Conservation (phyloP, 441 rosid genomes). For the Mallotus repandus region DNA sequence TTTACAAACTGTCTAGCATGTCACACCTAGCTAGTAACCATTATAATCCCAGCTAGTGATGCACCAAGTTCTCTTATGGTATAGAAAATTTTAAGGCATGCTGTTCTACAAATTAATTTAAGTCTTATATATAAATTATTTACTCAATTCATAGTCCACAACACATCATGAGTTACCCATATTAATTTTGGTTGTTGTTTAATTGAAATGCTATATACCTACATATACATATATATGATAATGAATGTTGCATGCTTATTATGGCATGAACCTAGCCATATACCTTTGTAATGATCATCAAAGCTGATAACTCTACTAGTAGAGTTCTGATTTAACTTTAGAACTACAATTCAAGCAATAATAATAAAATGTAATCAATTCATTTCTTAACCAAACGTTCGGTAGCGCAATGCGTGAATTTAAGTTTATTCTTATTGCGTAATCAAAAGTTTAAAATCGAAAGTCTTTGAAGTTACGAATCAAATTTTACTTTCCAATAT, state of each 20-base stretch:
- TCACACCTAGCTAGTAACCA: constrained; percentile 4
- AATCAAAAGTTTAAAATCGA: constrained; percentile 31
- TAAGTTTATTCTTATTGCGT: constrained; percentile 25
- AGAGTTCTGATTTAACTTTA: constrained; percentile 3
- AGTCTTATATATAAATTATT: not conserved
- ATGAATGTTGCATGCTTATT: not conserved
- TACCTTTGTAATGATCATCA: constrained; percentile 13
- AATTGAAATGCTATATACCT: not conserved
- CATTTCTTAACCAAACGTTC: constrained; percentile 22
- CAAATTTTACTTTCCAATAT: constrained; percentile 26
- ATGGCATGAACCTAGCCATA: constrained; percentile 11
- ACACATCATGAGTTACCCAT: not conserved
- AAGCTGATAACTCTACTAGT: not conserved
- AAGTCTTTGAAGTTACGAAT: constrained; percentile 30
- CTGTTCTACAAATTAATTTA: not conserved
- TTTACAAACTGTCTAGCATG: constrained; percentile 4
- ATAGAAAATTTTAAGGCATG: not conserved
- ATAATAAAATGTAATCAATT: constrained; percentile 22
- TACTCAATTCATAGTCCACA: too few species aligned
- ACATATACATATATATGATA: not conserved
- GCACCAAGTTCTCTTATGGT: too few species aligned
- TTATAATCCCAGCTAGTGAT: not conserved
- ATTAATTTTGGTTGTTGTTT: not conserved
- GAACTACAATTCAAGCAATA: constrained; percentile 13
- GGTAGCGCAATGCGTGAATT: constrained; percentile 17